Percentiles rank a stretch among this genome's conserved stretches.
These are phyloP conservation scores for Lanmaoa pseudosensibilis DNA, from an alignment of 768 basidiomycete genomes.

Conservation along the genomic window DNA sequence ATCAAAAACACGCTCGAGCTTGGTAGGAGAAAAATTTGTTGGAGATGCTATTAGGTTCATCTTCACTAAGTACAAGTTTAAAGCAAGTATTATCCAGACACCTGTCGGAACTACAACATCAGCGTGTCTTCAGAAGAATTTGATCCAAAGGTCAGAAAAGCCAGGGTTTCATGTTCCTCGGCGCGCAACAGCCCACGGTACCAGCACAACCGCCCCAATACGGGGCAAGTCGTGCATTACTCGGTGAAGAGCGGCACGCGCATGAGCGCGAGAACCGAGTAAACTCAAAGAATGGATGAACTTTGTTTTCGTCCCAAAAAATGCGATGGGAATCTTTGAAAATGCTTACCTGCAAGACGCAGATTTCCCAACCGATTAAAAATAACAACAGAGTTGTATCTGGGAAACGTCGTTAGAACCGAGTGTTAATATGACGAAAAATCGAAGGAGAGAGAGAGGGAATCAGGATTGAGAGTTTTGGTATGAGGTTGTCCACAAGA, in stretches of 20 bases:
- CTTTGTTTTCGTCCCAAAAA: constrained; percentile 63
- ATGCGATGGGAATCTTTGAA: background rate
- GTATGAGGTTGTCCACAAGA: constrained; percentile 69
- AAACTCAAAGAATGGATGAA: constrained; percentile 85
- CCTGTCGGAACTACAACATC: constrained; percentile 9
- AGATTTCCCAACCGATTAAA: background rate
- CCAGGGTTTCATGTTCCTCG: constrained; percentile 57
- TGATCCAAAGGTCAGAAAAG: constrained; percentile 54
- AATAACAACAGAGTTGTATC: background rate
- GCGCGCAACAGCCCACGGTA: constrained; percentile 29
- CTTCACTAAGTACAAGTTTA: background rate
- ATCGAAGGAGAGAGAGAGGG: background rate
- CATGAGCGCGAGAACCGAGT: constrained; percentile 35
- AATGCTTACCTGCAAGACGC: background rate
- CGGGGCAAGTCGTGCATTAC: constrained; percentile 41
- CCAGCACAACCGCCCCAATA: constrained; percentile 50
- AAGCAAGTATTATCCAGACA: background rate
- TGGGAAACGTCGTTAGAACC: constrained; percentile 9
- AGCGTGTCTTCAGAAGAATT: background rate
- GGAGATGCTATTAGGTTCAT: background rate
- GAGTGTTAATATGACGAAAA: background rate
- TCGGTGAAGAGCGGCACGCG: constrained; percentile 38
- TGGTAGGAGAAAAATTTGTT: too few relatives aligned
- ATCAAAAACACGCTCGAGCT: too few relatives aligned
- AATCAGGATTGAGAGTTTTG: constrained; percentile 53